Evolutionary conservation across 768 basidiomycete genomes (phyloP).

Genomic region (Piloderma croceum): DNA sequence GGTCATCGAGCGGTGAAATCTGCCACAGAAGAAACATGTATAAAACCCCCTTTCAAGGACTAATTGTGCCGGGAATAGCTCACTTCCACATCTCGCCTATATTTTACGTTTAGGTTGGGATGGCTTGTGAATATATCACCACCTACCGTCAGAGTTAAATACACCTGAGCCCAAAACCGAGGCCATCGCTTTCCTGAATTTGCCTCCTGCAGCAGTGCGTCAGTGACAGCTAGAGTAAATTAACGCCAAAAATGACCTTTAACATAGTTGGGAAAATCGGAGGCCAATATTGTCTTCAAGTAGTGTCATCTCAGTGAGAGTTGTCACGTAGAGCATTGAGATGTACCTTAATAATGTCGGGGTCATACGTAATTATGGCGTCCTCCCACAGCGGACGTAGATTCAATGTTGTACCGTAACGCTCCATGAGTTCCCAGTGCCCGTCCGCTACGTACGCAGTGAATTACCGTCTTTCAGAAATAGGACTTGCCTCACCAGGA

Average conservation of each 20-base stretch:
- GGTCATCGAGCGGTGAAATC: conserved; percentile 60
- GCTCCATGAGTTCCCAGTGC: conserved; percentile 15
- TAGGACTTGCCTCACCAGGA: no score
- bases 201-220: no score
- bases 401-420: conserved; percentile 29
- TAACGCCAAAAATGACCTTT: conserved; percentile 27
- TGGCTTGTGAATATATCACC: neutral
- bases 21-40: conserved; percentile 10
- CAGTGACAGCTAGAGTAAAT: no score
- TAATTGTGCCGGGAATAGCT: neutral
- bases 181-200: no score
- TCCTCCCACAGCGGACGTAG: conserved; percentile 33
- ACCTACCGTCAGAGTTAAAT: conserved; percentile 19
- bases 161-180: conserved; percentile 10
- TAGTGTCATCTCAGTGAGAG: no score
- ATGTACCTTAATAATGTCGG: no score
- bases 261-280: conserved; percentile 37
- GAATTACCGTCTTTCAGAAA: no score
- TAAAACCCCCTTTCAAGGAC: neutral
- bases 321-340: no score
- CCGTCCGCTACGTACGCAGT: no score
- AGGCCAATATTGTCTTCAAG: conserved; percentile 42
- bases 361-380: no score
- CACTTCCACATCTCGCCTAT: neutral
- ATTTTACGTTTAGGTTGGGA: neutral